These are phyloP conservation scores for Neofusicoccum laricinum DNA, from an alignment of 2,329 filamentous ascomycete genomes.

Conservation along the genomic window DNA sequence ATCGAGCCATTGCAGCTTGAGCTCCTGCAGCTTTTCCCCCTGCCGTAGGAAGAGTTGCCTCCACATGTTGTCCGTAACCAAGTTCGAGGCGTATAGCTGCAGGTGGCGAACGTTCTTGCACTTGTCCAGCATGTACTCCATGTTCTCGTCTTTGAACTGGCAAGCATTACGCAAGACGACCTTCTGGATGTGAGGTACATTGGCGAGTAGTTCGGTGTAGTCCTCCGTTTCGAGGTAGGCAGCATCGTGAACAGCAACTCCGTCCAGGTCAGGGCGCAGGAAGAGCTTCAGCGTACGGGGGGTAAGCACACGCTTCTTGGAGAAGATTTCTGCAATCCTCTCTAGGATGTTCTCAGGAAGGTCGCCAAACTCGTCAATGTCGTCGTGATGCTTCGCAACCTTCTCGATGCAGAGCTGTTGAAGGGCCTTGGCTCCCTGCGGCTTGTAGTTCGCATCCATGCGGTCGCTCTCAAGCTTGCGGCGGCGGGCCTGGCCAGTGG, in stretches of 20 bases:
- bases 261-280: conserved; percentile 52
- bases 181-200: conserved; percentile 64
- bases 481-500: conserved; percentile 58
- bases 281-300: conserved; percentile 49
- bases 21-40: conserved; percentile 61
- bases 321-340: conserved; percentile 61
- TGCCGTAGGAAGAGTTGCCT: conserved; percentile 63
- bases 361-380: conserved; percentile 64
- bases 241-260: conserved; percentile 60
- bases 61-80: conserved; percentile 77
- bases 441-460: conserved; percentile 67
- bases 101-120: conserved; percentile 67
- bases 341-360: conserved; percentile 57
- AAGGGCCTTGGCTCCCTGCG: conserved; percentile 65
- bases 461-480: conserved; percentile 80
- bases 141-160: conserved; percentile 81
- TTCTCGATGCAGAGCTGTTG: conserved; percentile 64
- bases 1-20: conserved; percentile 84
- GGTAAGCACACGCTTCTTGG: conserved; percentile 59
- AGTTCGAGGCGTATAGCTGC: conserved; percentile 79
- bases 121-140: conserved; percentile 76
- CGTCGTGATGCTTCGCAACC: conserved; percentile 61
- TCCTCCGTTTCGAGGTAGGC: conserved; percentile 70
- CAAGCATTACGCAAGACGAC: conserved; percentile 82
- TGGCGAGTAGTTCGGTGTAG: conserved; percentile 75